phyloP scores from a whole-genome alignment of 768 basidiomycete genomes.

The Lentinula detonsa region DNA sequence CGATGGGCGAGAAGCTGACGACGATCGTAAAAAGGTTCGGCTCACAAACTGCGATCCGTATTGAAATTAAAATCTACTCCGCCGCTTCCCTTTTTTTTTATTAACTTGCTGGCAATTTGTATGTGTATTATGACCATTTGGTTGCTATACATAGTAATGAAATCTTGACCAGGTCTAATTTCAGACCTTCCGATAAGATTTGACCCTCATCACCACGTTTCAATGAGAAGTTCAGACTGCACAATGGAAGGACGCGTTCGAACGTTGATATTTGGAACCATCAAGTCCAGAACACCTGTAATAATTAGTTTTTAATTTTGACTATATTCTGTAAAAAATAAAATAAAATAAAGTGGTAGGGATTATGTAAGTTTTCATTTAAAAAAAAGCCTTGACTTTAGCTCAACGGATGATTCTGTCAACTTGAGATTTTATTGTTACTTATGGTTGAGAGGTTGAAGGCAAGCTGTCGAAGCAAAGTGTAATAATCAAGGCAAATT shows the following conservation, averaged over 20 bases:
- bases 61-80: background rate
- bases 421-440: background rate
- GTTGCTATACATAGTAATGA: background rate
- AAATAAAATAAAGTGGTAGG: background rate
- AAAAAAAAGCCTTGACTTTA: background rate
- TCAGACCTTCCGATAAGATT: background rate
- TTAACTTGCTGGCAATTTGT: background rate
- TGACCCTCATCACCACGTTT: slow-evolving; percentile 5
- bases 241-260: background rate
- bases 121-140: background rate
- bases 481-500: background rate
- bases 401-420: background rate
- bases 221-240: background rate
- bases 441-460: background rate
- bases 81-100: background rate
- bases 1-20: background rate
- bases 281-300: background rate
- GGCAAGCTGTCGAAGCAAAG: background rate
- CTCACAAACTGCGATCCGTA: background rate
- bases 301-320: background rate
- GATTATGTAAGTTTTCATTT: too few species aligned
- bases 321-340: background rate
- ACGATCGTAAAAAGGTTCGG: background rate
- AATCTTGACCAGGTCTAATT: background rate
- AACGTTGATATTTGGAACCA: background rate